Evolutionary conservation across 1,284 basidiomycete species (phyloP).

Genomic region (Ganoderma meredithae): DNA sequence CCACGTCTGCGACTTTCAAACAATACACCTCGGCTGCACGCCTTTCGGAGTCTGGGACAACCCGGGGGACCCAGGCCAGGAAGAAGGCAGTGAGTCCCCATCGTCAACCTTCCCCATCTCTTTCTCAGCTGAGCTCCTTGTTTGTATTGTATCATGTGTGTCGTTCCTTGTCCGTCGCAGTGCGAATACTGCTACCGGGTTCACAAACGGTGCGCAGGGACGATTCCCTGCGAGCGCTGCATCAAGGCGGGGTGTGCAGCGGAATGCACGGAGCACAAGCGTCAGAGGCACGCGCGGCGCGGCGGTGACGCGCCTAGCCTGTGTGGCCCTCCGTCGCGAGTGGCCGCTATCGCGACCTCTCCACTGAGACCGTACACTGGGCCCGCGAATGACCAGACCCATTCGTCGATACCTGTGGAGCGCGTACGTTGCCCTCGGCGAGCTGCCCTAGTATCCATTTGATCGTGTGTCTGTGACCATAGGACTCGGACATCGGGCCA

Average conservation of each 20-base stretch:
- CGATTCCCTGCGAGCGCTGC: conserved; percentile 5
- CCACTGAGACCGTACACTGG: too few species aligned
- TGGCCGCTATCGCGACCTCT: too few species aligned
- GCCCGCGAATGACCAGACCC: background rate
- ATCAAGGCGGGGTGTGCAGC: background rate
- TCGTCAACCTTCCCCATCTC: background rate
- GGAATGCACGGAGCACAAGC: conserved; percentile 1
- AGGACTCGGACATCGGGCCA: too few species aligned
- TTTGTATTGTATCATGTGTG: too few species aligned
- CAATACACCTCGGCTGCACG: background rate
- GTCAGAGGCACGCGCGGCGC: background rate
- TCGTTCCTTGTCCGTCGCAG: background rate
- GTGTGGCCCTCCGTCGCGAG: too few species aligned
- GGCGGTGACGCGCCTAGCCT: too few species aligned
- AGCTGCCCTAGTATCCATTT: background rate
- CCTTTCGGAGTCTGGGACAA: background rate
- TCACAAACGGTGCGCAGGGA: background rate
- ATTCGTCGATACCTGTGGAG: background rate
- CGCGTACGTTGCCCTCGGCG: background rate
- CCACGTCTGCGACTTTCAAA: background rate
- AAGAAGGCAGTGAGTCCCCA: background rate
- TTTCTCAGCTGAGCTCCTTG: background rate
- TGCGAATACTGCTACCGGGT: conserved; percentile 6
- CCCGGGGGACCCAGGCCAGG: background rate
- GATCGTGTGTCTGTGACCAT: background rate